Evolutionary conservation across 2,329 filamentous ascomycete species (phyloP), one percentile per base, ranked within the genome.

Genomic region (Erysiphe pulchra): DNA sequence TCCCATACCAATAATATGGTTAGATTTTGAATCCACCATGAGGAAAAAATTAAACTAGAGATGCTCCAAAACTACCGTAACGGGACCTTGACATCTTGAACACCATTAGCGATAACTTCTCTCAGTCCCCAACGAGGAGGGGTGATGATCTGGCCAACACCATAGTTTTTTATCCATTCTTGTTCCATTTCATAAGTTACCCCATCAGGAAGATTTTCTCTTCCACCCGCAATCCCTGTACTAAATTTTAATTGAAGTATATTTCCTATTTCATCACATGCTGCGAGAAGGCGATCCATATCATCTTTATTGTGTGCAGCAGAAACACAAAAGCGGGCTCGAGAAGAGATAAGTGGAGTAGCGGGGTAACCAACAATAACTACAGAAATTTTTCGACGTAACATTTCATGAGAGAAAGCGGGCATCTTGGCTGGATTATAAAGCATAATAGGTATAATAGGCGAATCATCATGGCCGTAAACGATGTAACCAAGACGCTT

Each of bases 361-460:
- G 87, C 90, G 6, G 90, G 90, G 60, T 98, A 98, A 45, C 87
- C 90, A 50, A 98, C 90, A 41, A 98, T 83, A 36, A 98, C 90
- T 45, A 95, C 83, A 0, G 87, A 90, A 54, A 98, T 95, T 63
- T 94, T 95, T 58, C 90, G 83, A 65, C 82, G 83, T 49, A 95
- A 73, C 90, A 98, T 95, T 62, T 95, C 90, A 60, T 93, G 90
- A 44, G 85, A 94, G 63, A 98, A 98, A 48, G 90, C 87, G 4
- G 87, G 82, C 70, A 98, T 94, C 66, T 98, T 98, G 56, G 83
- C 90, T n/a, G 90, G 90, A 64, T 95, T 84, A 69, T 94, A 98
- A 28, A 98, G 75, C 57, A 93, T 73, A 53, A 98, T 63, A 46
- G 90, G 90, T 54, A 98, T 85, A 55, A 98, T 95, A 47, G 90